Percentiles rank a stretch among this genome's conserved stretches.
Evolutionary conservation across 345 rosid species (phyloP).

Genomic region (Melastoma malabathricum): DNA sequence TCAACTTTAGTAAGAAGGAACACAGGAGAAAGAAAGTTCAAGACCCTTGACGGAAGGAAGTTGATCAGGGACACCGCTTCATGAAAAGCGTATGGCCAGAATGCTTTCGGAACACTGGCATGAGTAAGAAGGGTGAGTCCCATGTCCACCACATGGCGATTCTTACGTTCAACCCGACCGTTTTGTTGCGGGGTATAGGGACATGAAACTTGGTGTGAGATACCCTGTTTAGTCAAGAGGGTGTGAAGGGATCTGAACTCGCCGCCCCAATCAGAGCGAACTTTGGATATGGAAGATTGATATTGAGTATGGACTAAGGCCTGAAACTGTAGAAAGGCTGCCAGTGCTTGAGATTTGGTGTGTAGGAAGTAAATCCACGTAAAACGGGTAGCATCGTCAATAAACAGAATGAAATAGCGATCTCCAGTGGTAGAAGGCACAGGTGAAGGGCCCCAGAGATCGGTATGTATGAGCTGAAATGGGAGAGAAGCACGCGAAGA

Average conservation of each 20-base stretch:
- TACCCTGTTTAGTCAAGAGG: neutral
- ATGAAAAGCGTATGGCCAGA: neutral
- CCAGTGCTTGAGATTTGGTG: neutral
- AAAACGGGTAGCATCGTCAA: neutral
- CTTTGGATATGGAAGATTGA: neutral
- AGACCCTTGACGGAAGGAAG: neutral
- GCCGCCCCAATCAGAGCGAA: neutral
- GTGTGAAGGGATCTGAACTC: neutral
- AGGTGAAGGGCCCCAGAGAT: neutral
- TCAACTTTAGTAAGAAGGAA: neutral
- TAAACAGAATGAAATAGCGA: neutral
- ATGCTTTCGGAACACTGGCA: neutral
- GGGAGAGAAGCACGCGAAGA: too few species aligned
- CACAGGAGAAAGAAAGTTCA: too few species aligned
- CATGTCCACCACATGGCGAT: neutral
- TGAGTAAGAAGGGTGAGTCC: neutral
- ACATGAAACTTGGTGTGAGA: neutral
- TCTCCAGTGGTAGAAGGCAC: neutral
- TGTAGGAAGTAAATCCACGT: neutral
- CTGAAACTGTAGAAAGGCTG: neutral
- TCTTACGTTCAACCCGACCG: neutral
- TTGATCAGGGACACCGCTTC: neutral
- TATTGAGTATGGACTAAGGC: neutral
- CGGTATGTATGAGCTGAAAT: neutral
- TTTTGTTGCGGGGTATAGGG: accelerated